A percentile compares a stretch with the other conserved stretches of the same genome.
phyloP scores from a whole-genome alignment of 345 rosid species.

The Gossypium bickii region DNA sequence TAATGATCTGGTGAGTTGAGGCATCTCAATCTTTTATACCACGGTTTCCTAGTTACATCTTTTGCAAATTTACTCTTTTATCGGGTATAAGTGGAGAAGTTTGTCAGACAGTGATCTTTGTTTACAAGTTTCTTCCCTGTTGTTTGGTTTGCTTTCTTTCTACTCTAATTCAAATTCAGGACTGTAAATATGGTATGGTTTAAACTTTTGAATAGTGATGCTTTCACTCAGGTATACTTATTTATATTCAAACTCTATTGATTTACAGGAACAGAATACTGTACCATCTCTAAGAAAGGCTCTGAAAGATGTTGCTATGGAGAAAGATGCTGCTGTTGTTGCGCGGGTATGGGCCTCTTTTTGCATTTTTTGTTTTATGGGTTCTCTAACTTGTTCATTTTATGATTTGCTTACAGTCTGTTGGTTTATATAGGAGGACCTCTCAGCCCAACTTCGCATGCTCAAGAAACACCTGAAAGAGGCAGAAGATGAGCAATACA shows the following conservation, averaged over 20 bases:
- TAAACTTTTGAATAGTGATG: not conserved
- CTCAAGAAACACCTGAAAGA: constrained; percentile 80
- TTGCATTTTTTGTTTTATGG: constrained; percentile 14
- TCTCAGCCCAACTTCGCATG: constrained; percentile 84
- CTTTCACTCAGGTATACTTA: not conserved
- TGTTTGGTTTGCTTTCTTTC: not conserved
- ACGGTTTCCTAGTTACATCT: not conserved
- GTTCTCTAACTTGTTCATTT: constrained; percentile 9
- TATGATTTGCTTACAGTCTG: constrained; percentile 20
- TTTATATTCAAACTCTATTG: not conserved
- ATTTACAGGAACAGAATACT: constrained; percentile 67
- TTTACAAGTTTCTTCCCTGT: not conserved
- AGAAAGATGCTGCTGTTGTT: constrained; percentile 99
- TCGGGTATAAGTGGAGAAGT: not conserved
- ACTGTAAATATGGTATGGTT: not conserved
- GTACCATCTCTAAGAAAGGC: constrained; percentile 95
- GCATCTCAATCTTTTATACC: not conserved
- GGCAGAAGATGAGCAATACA: constrained; percentile 89
- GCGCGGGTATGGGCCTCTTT: constrained; percentile 47
- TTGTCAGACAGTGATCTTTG: not conserved
- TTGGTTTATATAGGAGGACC: constrained; percentile 72
- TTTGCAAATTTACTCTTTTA: not conserved
- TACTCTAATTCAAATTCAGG: not conserved
- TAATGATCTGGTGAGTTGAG: constrained; percentile 55
- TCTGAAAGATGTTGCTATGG: constrained; percentile 91